Base-by-base conservation (phyloP, 2,329 filamentous ascomycete genomes). In the Ceratocystis colombiana region DNA sequence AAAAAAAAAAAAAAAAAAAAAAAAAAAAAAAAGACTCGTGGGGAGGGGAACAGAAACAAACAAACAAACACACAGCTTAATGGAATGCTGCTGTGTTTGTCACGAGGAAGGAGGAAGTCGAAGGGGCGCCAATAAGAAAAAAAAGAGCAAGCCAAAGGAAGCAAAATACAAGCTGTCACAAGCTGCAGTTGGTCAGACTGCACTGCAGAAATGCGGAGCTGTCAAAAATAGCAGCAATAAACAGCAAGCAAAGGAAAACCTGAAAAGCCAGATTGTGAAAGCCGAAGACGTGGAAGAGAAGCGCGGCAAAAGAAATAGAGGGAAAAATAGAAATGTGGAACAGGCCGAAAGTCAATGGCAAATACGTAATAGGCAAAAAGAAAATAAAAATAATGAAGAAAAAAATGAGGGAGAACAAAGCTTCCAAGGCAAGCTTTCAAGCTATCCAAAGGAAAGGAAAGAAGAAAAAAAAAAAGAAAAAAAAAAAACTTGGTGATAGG, bases 201-300 rank as follows among this genome's bases (percentile, higher is more conserved):
- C 46, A 48, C n/a, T 50, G 48, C 48, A 50, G 25, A n/a, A 50
- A 50, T n/a, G n/a, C 22, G 48, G 15, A 25, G 10, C 30, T 57
- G 25, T 57, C 53, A 57, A 28, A 57, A 57, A 57, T 57, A 33
- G 53, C 22, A 57, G 53, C 22, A 57, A 57, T 17, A 33, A 33
- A 25, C 25, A 30, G 15, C 8, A 55, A 55, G 50, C 12, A 55
- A 20, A 55, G n/a, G 17, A 57, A 15, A 30, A 15, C 4, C 30
- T 57, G 28, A 57, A 57, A 37, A 20, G 28, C 20, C 10, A 61
- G 12, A 41, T 41, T 37, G 30, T 33, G 7, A 28, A 17, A 17
- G 10, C 37, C 10, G 30, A 33, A 20, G 30, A 41, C 15, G 33
- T 41, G 17, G 3, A 41, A 44, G 53, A 28, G 20, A 28, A 62